Evolutionary conservation across 495 filamentous ascomycete species (phyloP).

Genomic region (Hyaloscypha bicolor): DNA sequence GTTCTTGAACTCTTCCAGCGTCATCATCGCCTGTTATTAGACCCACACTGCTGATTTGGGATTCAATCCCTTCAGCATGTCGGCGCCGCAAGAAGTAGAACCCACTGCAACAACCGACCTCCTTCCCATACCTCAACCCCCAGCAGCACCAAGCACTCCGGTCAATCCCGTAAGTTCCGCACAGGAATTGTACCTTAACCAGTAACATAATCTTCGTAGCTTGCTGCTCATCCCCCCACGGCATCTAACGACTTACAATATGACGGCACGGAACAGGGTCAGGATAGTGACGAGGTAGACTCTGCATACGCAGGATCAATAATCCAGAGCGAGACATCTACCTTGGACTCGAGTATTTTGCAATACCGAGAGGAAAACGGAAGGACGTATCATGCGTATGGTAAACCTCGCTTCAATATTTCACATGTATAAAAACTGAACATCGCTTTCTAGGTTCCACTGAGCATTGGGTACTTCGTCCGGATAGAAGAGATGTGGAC

Average conservation of each 20-base stretch:
- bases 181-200: no score
- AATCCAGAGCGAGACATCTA: conserved; percentile 21
- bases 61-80: no score
- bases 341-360: conserved; percentile 33
- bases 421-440: neutral
- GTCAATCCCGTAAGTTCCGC: no score
- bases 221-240: no score
- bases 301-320: conserved; percentile 10
- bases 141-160: no score
- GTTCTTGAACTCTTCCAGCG: no score
- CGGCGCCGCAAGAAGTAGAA: no score
- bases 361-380: conserved; percentile 37
- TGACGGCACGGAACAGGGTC: neutral
- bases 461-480: conserved; percentile 12
- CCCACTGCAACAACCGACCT: no score
- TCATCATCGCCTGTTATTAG: no score
- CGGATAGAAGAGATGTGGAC: neutral
- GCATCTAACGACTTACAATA: neutral
- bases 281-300: conserved; percentile 8
- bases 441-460: conserved; percentile 16
- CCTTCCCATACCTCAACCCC: no score
- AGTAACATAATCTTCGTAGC: no score
- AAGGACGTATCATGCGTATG: conserved; percentile 37
- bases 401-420: neutral
- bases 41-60: no score